phyloP scores from a whole-genome alignment of 352 stramenopile species.

The Globisporangium mamillatum region DNA sequence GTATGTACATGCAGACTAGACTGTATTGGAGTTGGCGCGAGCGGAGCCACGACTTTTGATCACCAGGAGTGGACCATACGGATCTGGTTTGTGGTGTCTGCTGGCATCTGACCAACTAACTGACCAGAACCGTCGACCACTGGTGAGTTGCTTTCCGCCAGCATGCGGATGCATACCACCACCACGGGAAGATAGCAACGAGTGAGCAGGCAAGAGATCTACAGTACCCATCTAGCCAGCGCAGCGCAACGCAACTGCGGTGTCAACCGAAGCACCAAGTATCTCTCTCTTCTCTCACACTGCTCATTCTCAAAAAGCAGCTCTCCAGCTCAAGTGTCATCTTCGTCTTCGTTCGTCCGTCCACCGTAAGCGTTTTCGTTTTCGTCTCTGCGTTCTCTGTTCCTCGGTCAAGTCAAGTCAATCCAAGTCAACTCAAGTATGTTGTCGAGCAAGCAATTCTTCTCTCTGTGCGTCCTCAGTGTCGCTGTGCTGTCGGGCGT shows the following conservation, averaged over 20 bases:
- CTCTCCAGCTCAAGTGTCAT: neutral
- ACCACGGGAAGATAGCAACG: too few species aligned
- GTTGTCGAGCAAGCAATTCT: constrained; percentile 2
- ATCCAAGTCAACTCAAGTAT: constrained; percentile 5
- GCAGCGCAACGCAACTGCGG: too few species aligned
- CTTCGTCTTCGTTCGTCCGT: neutral
- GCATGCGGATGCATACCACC: neutral
- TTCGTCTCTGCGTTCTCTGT: neutral
- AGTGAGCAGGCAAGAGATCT: too few species aligned
- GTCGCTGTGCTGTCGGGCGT: neutral
- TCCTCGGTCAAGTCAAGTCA: constrained; percentile 1
- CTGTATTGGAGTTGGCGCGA: neutral
- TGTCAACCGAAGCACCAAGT: too few species aligned
- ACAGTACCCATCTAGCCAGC: too few species aligned
- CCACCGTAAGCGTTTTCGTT: neutral
- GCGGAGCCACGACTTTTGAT: neutral
- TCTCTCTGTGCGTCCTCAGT: constrained; percentile 1
- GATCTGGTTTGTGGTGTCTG: neutral
- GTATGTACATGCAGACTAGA: too few species aligned
- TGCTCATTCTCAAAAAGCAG: constrained; percentile 5
- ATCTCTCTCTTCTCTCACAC: neutral
- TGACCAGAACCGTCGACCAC: neutral
- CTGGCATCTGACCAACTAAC: neutral
- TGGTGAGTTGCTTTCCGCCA: neutral
- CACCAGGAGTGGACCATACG: neutral